Conservation (phyloP, 805 yeast species). For the Lachancea dasiensis region DNA sequence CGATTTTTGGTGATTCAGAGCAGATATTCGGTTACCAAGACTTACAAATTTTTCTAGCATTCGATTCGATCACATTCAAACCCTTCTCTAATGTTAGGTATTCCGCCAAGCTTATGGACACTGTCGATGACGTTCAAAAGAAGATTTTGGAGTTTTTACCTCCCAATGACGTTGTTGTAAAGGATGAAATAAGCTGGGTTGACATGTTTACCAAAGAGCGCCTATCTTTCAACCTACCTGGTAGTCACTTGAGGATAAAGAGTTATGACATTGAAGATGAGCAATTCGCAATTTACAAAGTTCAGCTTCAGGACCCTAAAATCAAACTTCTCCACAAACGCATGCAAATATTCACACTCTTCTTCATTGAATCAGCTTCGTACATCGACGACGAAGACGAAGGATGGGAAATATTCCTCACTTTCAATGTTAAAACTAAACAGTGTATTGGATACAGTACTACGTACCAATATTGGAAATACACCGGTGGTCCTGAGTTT, state of each 20-base stretch:
- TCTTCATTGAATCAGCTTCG: slow-evolving; percentile 92
- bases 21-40: slow-evolving; percentile 78
- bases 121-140: slow-evolving; percentile 51
- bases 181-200: slow-evolving; percentile 67
- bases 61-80: slow-evolving; percentile 66
- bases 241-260: slow-evolving; percentile 30
- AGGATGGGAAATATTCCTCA: slow-evolving; percentile 71
- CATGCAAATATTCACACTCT: slow-evolving; percentile 70
- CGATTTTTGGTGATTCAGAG: slow-evolving; percentile 89
- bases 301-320: slow-evolving; percentile 28
- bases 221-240: slow-evolving; percentile 36
- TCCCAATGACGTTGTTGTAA: slow-evolving; percentile 44
- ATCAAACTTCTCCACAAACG: slow-evolving; percentile 53
- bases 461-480: slow-evolving; percentile 77
- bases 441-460: slow-evolving; percentile 76
- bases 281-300: slow-evolving; percentile 46
- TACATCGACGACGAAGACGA: slow-evolving; percentile 72
- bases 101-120: slow-evolving; percentile 43
- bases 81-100: slow-evolving; percentile 66
- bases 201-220: slow-evolving; percentile 47
- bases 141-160: slow-evolving; percentile 59
- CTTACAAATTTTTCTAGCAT: slow-evolving; percentile 57
- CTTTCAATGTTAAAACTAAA: slow-evolving; percentile 34
- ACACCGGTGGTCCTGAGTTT: slow-evolving; percentile 47
- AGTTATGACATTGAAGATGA: slow-evolving; percentile 35